Percentiles rank a stretch among this genome's conserved stretches.
phyloP scores from a whole-genome alignment of 106 monocot species.

The Acorus calamus region DNA sequence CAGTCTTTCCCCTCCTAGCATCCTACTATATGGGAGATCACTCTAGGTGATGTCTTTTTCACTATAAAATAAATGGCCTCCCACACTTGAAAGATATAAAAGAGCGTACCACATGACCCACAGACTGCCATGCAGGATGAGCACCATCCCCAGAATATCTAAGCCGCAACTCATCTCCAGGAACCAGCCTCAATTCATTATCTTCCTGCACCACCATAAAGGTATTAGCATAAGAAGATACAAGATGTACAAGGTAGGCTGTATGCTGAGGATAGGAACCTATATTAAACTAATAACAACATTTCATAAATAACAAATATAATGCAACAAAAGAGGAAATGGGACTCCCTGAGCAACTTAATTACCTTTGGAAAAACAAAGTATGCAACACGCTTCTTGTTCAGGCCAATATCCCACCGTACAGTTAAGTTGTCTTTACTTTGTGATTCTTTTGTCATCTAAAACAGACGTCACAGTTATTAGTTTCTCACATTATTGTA shows the following conservation, averaged over 20 bases:
- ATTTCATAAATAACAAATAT: too few species aligned
- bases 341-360: background rate
- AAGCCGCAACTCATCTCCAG: conserved; percentile 94
- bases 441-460: conserved; percentile 99
- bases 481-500: background rate
- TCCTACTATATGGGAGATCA: too few species aligned
- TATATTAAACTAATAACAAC: too few species aligned
- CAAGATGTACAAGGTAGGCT: background rate
- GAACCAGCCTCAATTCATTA: conserved; percentile 96
- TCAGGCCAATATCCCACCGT: conserved; percentile 97
- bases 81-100: conserved; percentile 2
- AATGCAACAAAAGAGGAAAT: too few species aligned
- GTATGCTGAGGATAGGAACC: background rate
- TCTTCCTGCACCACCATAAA: conserved; percentile 57
- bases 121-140: conserved; percentile 99
- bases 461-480: conserved; percentile 4
- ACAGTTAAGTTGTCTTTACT: conserved; percentile 90
- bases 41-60: background rate
- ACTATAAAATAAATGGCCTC: background rate
- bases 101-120: conserved; percentile 88
- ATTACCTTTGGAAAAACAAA: conserved; percentile 98
- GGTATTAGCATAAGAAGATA: background rate
- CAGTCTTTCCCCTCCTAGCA: too few species aligned
- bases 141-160: conserved; percentile 81
- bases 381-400: conserved; percentile 94